Conservation (phyloP, 139 green algal genomes). For the Picochlorum sp. region DNA sequence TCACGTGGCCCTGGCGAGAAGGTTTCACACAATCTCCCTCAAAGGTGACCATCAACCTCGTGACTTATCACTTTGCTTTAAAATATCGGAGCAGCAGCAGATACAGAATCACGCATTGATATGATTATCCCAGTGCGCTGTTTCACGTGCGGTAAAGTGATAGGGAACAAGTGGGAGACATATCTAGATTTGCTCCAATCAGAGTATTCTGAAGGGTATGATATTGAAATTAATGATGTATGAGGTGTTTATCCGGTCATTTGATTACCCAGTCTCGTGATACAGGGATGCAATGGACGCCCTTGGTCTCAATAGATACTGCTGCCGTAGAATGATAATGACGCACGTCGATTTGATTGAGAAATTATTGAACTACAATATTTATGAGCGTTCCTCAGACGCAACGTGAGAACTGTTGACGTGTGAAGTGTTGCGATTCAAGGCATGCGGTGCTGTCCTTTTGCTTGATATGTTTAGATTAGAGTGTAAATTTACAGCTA, state of each 20-base stretch:
- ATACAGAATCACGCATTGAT: background rate
- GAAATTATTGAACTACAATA: constrained; percentile 99
- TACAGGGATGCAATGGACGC: constrained; percentile 91
- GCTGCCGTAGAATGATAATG: constrained; percentile 98
- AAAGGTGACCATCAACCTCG: background rate
- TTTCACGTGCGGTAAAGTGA: constrained; percentile 99
- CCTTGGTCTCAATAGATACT: constrained; percentile 90
- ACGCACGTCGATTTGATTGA: constrained; percentile 93
- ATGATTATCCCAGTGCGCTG: constrained; percentile 99
- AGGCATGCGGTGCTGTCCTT: background rate
- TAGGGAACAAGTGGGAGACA: constrained; percentile 99
- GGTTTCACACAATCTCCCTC: no score
- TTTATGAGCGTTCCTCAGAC: constrained; percentile 44
- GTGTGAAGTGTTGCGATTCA: background rate
- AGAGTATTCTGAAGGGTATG: constrained; percentile 63
- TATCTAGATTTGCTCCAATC: constrained; percentile 94
- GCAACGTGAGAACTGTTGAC: background rate
- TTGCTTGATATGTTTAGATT: background rate
- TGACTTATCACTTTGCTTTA: background rate
- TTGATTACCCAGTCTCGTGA: background rate
- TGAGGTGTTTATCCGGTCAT: background rate
- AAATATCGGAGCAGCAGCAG: background rate
- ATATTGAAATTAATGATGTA: background rate
- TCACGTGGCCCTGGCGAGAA: no score
- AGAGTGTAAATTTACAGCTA: no score